phyloP scores from a whole-genome alignment of 768 basidiomycete species.

The Amanita rimosa region DNA sequence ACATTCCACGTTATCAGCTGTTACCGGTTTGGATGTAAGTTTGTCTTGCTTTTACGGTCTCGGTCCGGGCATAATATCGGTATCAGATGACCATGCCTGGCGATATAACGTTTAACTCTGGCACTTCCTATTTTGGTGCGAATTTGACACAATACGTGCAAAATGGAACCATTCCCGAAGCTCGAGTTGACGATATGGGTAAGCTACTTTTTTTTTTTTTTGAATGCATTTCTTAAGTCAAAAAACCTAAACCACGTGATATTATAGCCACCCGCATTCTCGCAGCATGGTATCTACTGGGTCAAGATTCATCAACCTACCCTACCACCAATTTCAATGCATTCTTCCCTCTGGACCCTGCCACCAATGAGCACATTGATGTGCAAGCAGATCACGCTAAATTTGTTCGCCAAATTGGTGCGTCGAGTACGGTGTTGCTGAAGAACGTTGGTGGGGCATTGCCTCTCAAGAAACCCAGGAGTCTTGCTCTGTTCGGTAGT shows the following conservation, averaged over 20 bases:
- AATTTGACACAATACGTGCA: slow-evolving; percentile 59
- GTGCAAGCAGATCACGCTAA: slow-evolving; percentile 61
- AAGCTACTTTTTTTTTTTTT: neutral
- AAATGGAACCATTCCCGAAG: slow-evolving; percentile 58
- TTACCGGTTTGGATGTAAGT: slow-evolving; percentile 55
- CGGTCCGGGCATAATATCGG: neutral
- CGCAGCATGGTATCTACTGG: slow-evolving; percentile 56
- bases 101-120: slow-evolving; percentile 37
- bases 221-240: no score
- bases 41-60: neutral
- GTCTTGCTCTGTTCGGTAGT: slow-evolving; percentile 51
- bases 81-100: slow-evolving; percentile 65
- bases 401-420: slow-evolving; percentile 62
- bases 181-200: slow-evolving; percentile 71
- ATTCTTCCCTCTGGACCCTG: slow-evolving; percentile 37
- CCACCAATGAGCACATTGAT: slow-evolving; percentile 49
- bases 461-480: slow-evolving; percentile 49
- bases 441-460: slow-evolving; percentile 55
- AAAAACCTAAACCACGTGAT: neutral
- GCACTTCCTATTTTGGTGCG: slow-evolving; percentile 48
- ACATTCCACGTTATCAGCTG: slow-evolving; percentile 47
- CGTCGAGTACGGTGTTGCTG: slow-evolving; percentile 62
- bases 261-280: slow-evolving; percentile 60
- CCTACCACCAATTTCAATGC: slow-evolving; percentile 67
- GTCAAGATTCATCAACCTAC: slow-evolving; percentile 51